A percentile compares a stretch with the other conserved stretches of the same genome.
phyloP scores from a whole-genome alignment of 345 rosid species.

The Aegle marmelos region DNA sequence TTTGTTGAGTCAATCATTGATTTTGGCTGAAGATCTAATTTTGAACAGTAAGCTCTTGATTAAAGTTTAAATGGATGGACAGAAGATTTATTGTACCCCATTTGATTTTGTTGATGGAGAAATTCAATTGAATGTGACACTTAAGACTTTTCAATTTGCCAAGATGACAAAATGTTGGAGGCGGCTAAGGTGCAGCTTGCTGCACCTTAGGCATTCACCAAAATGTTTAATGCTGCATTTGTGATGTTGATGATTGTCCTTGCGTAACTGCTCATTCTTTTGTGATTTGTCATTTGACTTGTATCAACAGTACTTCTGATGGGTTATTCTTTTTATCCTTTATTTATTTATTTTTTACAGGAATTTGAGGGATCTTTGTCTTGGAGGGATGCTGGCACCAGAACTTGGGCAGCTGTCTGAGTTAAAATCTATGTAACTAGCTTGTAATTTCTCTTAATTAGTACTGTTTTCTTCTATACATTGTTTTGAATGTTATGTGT shows the following conservation, averaged over 20 bases:
- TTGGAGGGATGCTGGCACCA: conserved; percentile 68
- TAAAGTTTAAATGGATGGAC: neutral
- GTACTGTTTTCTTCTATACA: neutral
- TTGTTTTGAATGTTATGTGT: neutral
- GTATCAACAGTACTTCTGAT: neutral
- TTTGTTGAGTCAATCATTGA: conserved; percentile 2
- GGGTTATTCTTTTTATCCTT: too few relatives aligned
- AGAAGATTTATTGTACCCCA: neutral
- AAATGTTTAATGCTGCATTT: conserved; percentile 3
- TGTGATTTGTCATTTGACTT: neutral
- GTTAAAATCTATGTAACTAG: conserved; percentile 71
- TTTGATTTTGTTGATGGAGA: conserved; percentile 6
- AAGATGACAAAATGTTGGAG: conserved; percentile 4
- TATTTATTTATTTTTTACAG: conserved; percentile 29
- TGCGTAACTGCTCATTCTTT: neutral
- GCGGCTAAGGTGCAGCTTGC: too few relatives aligned
- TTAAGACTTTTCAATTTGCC: neutral
- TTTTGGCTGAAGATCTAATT: conserved; percentile 6
- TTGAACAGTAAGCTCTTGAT: neutral
- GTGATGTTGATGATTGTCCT: neutral
- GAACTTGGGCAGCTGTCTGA: conserved; percentile 56
- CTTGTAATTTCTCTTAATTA: neutral
- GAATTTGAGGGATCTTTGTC: conserved; percentile 70
- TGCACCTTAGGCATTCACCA: too few relatives aligned
- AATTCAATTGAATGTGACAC: neutral